phyloP scores from a whole-genome alignment of 164 flowering plant species.

The Berberis thunbergii region DNA sequence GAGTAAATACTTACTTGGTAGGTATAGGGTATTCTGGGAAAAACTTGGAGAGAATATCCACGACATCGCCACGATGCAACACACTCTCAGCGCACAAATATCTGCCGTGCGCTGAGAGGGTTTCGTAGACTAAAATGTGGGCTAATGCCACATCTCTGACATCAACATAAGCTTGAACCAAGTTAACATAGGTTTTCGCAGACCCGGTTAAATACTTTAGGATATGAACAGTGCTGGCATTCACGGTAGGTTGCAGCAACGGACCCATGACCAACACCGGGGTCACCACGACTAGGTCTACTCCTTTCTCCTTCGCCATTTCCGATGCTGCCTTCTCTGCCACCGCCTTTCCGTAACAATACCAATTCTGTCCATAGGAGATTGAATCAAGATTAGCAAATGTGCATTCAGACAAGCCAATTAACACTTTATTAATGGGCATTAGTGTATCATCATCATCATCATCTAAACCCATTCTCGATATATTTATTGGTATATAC shows the following conservation, averaged over 20 bases:
- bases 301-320: slow-evolving; percentile 57
- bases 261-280: slow-evolving; percentile 92
- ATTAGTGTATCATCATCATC: no score
- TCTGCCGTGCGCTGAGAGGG: slow-evolving; percentile 73
- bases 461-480: no score
- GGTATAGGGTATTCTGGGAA: slow-evolving; percentile 90
- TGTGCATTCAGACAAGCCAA: no score
- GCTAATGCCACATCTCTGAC: slow-evolving; percentile 82
- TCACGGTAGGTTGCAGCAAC: slow-evolving; percentile 62
- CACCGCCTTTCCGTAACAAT: slow-evolving; percentile 91
- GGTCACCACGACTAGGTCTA: slow-evolving; percentile 71
- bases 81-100: slow-evolving; percentile 84
- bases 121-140: slow-evolving; percentile 69
- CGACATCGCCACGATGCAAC: slow-evolving; percentile 90
- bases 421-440: no score
- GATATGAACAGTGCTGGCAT: slow-evolving; percentile 72
- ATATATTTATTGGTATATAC: neutral
- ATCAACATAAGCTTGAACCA: slow-evolving; percentile 82
- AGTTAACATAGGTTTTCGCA: slow-evolving; percentile 81
- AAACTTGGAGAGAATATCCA: slow-evolving; percentile 70
- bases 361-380: slow-evolving; percentile 68
- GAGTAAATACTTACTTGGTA: slow-evolving; percentile 48
- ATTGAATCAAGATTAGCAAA: no score
- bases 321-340: slow-evolving; percentile 91
- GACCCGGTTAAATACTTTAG: slow-evolving; percentile 88